Evolutionary conservation across 192 early-diverging fungal species (phyloP), one percentile per base, ranked within the genome.

Genomic region (Jimgerdemannia lactiflua): DNA sequence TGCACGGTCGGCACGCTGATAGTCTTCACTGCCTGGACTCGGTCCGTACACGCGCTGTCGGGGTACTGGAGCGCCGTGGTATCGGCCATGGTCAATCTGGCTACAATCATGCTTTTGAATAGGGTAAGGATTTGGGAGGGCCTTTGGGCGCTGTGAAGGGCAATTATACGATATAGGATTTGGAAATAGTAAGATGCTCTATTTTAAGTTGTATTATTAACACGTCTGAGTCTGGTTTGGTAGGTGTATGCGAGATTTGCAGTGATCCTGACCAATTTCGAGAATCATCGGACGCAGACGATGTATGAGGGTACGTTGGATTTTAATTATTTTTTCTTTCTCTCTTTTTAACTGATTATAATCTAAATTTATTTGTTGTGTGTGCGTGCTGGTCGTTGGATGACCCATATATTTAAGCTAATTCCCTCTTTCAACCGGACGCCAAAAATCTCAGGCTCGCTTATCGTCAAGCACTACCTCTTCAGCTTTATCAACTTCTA

Each of bases 401-500:
- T 29, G 29, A 29, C 29, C 29, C 29, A 29, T 29, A 29, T 29
- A 29, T 29, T 29, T 1, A 29, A 29, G 29, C 29, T 29, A 29
- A 29, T 29, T 29, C 29, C 29, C 29, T 29, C 29, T 3, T 18
- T 73, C 44, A 18, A 68, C n/a, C 17, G 29, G 42, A 42, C 19
- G 3, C 41, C 65, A 39, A 6, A 42, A 29, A 29, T 29, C 11
- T n/a, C 73, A 83, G 86, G 88, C 76, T 71, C 85, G 4, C 79
- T 87, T 17, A 89, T 89, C 54, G 59, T 82, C 69, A 92, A 92
- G 72, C 77, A 74, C 6, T 89, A 87, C 75, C 43, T 92, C 18
- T 84, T 93, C 70, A 84, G 83, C 63, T 90, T 91, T 69, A 69
- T 92, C 64, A 89, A 91, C 81, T 90, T 86, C 72, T 93, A 88